Base-by-base conservation (phyloP, 2,329 filamentous ascomycete species). In the Trichoderma asperellum region DNA sequence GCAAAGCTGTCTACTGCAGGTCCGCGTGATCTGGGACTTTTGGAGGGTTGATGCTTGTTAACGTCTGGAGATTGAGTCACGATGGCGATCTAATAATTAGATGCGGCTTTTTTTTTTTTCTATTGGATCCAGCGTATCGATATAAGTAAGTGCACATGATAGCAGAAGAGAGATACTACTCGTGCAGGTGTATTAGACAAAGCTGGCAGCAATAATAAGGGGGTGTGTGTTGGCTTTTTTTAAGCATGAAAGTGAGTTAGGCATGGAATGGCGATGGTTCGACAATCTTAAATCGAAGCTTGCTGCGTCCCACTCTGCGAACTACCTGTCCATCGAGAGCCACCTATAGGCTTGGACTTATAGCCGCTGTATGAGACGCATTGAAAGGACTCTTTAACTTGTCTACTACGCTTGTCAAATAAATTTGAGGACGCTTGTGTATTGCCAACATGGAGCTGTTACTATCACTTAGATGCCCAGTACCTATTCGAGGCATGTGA, bases 161-260 rank as follows among this genome's bases (percentile, higher is more conserved):
- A 7, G 21, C 24, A 49, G n/a, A 21, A 49, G 47, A 55, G 18
- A 16, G 40, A 10, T n/a, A n/a, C 40, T 8, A n/a, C 18, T n/a
- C n/a, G 40, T 18, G 40, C 18, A 18, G 40, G 16, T 40, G 37
- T 40, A 40, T 11, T 27, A 53, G 49, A 53, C 52, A 29, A 29
- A 18, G 24, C 24, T 16, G 27, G 24, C 29, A 34, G n/a, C 29
- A 3, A 11, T 34, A 43, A 34, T 32, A 29, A 24, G 35, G 49
- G 24, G 16, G 70, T 70, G 2, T 70, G 3, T 72, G 61, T n/a
- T 73, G 71, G 40, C 70, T 18, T 34, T 57, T 72, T 58, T 67
- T 72, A 24, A 72, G 67, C 66, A 63, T 68, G 66, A 62, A 63
- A 47, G 32, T 55, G 32, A 16, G 43, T 43, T 18, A 18, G 32